Evolutionary conservation across 352 stramenopile genomes (phyloP).

Genomic region (Thalassiosira exigua): DNA sequence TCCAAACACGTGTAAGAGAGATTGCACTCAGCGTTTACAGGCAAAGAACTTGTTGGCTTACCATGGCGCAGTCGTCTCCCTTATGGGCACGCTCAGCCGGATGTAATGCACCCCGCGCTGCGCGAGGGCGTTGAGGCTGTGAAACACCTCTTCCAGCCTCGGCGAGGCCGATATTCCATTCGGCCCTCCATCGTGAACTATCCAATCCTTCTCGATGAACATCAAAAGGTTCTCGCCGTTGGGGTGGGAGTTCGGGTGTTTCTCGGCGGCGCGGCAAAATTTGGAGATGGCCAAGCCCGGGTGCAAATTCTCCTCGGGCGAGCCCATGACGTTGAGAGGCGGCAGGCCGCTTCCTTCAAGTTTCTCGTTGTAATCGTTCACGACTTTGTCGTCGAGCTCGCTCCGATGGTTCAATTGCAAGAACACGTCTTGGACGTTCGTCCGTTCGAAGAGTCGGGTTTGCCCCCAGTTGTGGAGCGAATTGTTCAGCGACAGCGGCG

Average conservation of each 20-base stretch:
- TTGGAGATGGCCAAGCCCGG: conserved; percentile 19
- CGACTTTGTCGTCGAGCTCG: conserved; percentile 2
- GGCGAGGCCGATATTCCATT: background rate
- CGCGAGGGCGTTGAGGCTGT: conserved; percentile 5
- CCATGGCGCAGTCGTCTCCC: too few relatives aligned
- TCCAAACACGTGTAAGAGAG: too few relatives aligned
- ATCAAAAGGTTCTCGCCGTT: conserved; percentile 26
- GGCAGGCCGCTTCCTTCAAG: background rate
- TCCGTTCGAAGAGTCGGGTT: conserved; percentile 12
- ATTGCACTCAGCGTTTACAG: too few relatives aligned
- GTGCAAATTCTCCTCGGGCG: conserved; percentile 22
- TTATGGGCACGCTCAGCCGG: background rate
- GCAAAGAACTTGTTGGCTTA: too few relatives aligned
- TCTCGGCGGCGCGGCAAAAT: conserved; percentile 15
- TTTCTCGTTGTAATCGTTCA: conserved; percentile 1
- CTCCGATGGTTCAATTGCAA: conserved; percentile 18
- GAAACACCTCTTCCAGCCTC: conserved; percentile 4
- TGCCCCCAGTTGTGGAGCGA: conserved; percentile 18
- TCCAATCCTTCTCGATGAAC: conserved; percentile 36
- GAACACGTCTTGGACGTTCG: conserved; percentile 12
- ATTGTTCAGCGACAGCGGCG: conserved; percentile 14
- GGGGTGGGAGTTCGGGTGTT: conserved; percentile 2
- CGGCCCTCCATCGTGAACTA: background rate
- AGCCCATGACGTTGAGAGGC: conserved; percentile 4
- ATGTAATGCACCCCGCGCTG: conserved; percentile 15